A percentile compares a stretch with the other conserved stretches of the same genome.
Conservation (phyloP, 768 basidiomycete species). For the Dacryopinax primogenitus region DNA sequence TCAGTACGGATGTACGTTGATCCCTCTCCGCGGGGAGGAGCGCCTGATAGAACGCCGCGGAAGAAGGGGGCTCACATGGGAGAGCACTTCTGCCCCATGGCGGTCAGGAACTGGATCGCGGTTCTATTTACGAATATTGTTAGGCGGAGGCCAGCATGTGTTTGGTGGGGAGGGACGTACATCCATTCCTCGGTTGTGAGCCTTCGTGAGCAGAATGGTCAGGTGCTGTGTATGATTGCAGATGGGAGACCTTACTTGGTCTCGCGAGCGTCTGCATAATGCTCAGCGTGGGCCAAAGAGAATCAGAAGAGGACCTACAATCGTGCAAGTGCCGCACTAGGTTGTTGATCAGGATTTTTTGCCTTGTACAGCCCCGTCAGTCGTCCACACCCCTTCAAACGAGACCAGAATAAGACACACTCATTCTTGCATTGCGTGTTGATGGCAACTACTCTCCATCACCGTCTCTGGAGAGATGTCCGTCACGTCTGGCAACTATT, state of each 20-base stretch:
- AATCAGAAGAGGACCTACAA: slow-evolving; percentile 27
- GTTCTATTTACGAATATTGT: slow-evolving; percentile 23
- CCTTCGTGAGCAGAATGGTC: slow-evolving; percentile 21
- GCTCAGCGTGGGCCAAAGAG: background rate
- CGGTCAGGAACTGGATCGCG: slow-evolving; percentile 65
- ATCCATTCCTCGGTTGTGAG: slow-evolving; percentile 81
- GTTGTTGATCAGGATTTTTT: slow-evolving; percentile 37
- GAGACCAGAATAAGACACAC: slow-evolving; percentile 23
- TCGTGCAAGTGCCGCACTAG: slow-evolving; percentile 60
- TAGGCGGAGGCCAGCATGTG: background rate
- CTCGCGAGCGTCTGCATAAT: slow-evolving; percentile 39
- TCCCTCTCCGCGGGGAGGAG: no score
- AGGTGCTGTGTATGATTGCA: background rate
- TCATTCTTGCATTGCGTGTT: slow-evolving; percentile 29
- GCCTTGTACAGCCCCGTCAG: slow-evolving; percentile 27
- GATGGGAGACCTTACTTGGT: slow-evolving; percentile 35
- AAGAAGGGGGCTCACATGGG: slow-evolving; percentile 28
- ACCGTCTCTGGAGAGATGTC: slow-evolving; percentile 34
- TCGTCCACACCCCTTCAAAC: background rate
- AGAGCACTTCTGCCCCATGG: slow-evolving; percentile 58
- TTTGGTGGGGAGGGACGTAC: background rate
- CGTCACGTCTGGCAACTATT: slow-evolving; percentile 34
- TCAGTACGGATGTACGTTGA: background rate
- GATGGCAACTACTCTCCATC: slow-evolving; percentile 36
- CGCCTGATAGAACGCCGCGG: background rate